Conservation (phyloP, 495 filamentous ascomycete species). For the Lasiosphaeria miniovina region DNA sequence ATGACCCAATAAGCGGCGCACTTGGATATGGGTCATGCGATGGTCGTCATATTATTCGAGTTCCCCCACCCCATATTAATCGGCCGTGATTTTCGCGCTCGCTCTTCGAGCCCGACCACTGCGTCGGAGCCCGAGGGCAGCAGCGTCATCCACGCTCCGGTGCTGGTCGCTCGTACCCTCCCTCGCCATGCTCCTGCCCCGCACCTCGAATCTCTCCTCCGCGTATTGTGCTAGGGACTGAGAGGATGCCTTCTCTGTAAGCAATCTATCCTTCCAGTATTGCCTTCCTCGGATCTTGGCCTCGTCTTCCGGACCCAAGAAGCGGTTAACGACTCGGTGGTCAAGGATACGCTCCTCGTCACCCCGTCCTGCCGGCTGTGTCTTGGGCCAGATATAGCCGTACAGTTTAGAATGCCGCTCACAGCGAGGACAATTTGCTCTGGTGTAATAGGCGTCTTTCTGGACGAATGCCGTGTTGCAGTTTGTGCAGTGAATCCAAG, state of each 20-base stretch:
- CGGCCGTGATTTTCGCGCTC: slow-evolving; percentile 23
- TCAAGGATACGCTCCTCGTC: slow-evolving; percentile 80
- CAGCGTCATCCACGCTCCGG: slow-evolving; percentile 7
- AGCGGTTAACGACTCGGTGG: slow-evolving; percentile 68
- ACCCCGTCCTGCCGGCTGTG: slow-evolving; percentile 64
- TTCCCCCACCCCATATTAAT: not conserved
- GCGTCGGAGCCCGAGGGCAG: slow-evolving; percentile 21
- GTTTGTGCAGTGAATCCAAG: slow-evolving; percentile 83
- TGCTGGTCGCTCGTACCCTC: not conserved
- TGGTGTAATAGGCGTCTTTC: slow-evolving; percentile 78
- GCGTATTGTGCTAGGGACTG: not conserved
- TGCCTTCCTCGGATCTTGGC: slow-evolving; percentile 49
- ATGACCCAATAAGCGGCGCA: too few species aligned
- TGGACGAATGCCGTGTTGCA: slow-evolving; percentile 84
- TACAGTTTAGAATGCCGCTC: slow-evolving; percentile 95
- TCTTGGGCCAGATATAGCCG: slow-evolving; percentile 94
- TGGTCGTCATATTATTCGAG: not conserved
- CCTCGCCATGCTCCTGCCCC: slow-evolving; percentile 4
- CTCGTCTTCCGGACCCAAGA: slow-evolving; percentile 65
- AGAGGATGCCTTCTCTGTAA: slow-evolving; percentile 1
- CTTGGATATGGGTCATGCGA: not conserved
- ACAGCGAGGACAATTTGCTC: slow-evolving; percentile 81
- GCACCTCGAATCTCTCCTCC: not conserved
- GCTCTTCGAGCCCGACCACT: slow-evolving; percentile 29
- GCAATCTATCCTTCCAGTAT: slow-evolving; percentile 22